Evolutionary conservation across 345 rosid genomes (phyloP), one percentile per base, ranked within the genome.

Genomic region (Eucalyptus viminalis): DNA sequence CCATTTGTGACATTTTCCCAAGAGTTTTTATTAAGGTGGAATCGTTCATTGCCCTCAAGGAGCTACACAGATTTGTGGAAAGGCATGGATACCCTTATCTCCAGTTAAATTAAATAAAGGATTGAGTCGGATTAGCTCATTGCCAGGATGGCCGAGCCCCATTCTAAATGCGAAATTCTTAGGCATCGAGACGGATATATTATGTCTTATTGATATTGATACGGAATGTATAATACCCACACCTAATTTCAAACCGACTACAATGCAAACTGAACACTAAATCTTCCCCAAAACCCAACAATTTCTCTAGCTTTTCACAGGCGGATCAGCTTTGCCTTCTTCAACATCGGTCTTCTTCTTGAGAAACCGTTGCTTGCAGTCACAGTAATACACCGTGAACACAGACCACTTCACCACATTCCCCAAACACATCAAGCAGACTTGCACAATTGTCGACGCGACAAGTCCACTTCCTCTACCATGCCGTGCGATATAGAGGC

Each of bases 381-480:
- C 91, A 11, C 88, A 80, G 89, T 88, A 90, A 60, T 91, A 90
- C 27, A 88, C 90, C 80, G 60, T 50, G 45, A 91, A 88, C 19
- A 65, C 86, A 29, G 91, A 86, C 93, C 94, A 92, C 89, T 88
- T 88, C 80, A 88, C 25, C 86, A 90, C 76, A 13, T 87, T 89
- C 44, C 80, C 88, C 14, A 88, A 80, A 47, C 91, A 89, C 88
- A 89, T 85, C 60, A 89, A 49, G 22, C 90, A 60, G 11, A 69
- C 76, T 3, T 88, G 90, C 43, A 31, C 88, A n/a, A 76, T 58
- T 11, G 72, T 62, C 49, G 58, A 53, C 58, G 29, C 89, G 58
- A 86, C 88, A 29, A 56, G 13, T 40, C 37, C 43, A 14, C 76
- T 85, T 44, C 51, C 34, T 86, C 85, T 86, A 49, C 91, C 65